Evolutionary conservation across 106 monocot species (phyloP), one percentile per base, ranked within the genome.

Genomic region (Dendrobium catenatum): DNA sequence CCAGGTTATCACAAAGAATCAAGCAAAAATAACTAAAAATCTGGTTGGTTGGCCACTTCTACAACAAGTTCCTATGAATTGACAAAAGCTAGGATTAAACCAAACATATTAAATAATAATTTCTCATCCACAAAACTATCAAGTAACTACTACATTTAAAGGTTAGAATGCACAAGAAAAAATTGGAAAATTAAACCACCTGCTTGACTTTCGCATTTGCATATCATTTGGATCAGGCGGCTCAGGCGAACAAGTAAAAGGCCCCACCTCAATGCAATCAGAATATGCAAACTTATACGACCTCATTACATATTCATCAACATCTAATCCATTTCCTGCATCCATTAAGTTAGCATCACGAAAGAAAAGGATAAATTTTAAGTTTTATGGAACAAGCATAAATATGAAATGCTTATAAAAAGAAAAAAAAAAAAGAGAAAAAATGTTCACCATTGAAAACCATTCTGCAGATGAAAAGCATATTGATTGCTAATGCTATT

Each of bases 211-310:
- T 58, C 56, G 92, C 75, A 83, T 82, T 80, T 94, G 95, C 33
- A 93, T 79, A 77, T 93, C 97, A 84, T 83, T 94, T 37, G 90
- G 89, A 87, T 98, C 92, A 73, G 97, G 94, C 67, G 94, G 93
- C 55, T 98, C 97, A 77, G 94, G 91, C 76, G 89, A 86, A 78
- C 86, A 89, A 47, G 91, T 79, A 85, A 98, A 80, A 78, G 97
- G 97, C 20, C 92, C 97, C 61, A 90, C 97, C 88, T 98, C 97
- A 81, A 98, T 86, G 76, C 92, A 98, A 85, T 98, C 97, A 79
- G 97, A 91, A 84, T 94, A 94, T 81, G 97, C 94, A 88, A 94
- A 94, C 75, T 91, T 98, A 73, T 98, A 98, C 66, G 94, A 91
- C 83, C 87, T 89, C 49, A 90, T 84, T 47, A 98, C 94, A 91